These are phyloP conservation scores for Solanum ossicruentum DNA, from an alignment of 257 asterid genomes.

Conservation along the genomic window DNA sequence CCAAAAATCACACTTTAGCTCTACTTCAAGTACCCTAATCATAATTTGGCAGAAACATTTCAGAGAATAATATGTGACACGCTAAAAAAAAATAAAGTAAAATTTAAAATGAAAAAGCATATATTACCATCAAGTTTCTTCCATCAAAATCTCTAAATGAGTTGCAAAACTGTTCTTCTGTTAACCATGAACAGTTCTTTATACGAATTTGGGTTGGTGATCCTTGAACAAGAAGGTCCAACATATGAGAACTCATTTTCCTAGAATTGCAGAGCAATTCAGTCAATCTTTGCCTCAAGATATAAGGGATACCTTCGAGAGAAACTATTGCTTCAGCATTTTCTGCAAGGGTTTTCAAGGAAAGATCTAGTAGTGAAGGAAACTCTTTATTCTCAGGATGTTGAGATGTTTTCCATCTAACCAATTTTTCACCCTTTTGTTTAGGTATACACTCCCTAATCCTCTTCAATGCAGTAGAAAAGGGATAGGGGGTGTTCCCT, in stretches of 20 bases:
- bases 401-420: slow-evolving; percentile 36
- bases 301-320: slow-evolving; percentile 47
- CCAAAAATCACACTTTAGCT: not conserved
- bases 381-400: slow-evolving; percentile 1
- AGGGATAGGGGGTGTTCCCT: slow-evolving; percentile 33
- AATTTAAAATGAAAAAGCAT: slow-evolving; percentile 2
- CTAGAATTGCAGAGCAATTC: slow-evolving; percentile 44
- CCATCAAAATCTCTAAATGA: slow-evolving; percentile 26
- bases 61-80: not conserved
- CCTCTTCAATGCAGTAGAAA: slow-evolving; percentile 42
- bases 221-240: slow-evolving; percentile 46
- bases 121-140: slow-evolving; percentile 41
- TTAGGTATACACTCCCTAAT: slow-evolving; percentile 25
- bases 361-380: slow-evolving; percentile 58
- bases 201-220: slow-evolving; percentile 55
- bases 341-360: slow-evolving; percentile 44
- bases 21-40: not conserved
- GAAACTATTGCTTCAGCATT: slow-evolving; percentile 52
- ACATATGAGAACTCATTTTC: slow-evolving; percentile 25
- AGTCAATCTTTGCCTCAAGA: slow-evolving; percentile 34
- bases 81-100: not conserved
- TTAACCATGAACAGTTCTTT: slow-evolving; percentile 63
- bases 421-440: slow-evolving; percentile 14
- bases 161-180: slow-evolving; percentile 36
- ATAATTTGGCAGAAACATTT: not conserved